Conservation (phyloP, 2,329 filamentous ascomycete genomes). For the Sarocladiaceae sp. region DNA sequence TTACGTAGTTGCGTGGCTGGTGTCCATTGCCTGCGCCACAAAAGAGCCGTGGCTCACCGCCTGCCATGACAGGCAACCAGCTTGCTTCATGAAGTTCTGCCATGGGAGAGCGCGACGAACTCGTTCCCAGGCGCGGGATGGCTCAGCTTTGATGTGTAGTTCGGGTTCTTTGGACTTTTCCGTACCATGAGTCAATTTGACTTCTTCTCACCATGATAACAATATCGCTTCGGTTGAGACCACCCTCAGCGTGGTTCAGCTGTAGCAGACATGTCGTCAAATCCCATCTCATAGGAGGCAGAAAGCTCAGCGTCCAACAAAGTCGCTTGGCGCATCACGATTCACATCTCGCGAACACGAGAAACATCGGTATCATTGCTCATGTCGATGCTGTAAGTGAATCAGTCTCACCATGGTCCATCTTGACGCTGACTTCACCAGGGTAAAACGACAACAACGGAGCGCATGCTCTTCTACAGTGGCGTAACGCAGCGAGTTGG, state of each 20-base stretch:
- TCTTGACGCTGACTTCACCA: constrained; percentile 18
- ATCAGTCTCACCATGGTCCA: too few relatives aligned
- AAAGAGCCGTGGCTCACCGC: constrained; percentile 12
- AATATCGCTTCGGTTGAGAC: background rate
- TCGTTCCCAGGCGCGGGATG: background rate
- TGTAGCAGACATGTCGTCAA: background rate
- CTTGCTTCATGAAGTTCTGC: constrained; percentile 7
- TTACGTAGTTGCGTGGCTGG: constrained; percentile 15
- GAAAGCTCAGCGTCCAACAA: background rate
- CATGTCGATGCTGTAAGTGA: constrained; percentile 85
- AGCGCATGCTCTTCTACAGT: constrained; percentile 98
- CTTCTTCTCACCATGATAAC: background rate
- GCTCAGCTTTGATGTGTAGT: too few relatives aligned
- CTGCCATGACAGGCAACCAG: constrained; percentile 9
- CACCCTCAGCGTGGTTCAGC: background rate
- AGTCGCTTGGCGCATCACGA: constrained; percentile 16
- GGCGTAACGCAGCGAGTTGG: constrained; percentile 83
- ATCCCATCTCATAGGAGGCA: background rate
- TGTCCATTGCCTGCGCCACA: too few relatives aligned
- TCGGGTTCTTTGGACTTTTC: background rate
- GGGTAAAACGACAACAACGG: constrained; percentile 97
- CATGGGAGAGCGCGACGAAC: background rate
- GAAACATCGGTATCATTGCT: constrained; percentile 97
- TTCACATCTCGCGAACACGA: constrained; percentile 46
- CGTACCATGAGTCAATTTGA: background rate